Conservation (phyloP, 257 asterid genomes). For the Solanum peruvianum region DNA sequence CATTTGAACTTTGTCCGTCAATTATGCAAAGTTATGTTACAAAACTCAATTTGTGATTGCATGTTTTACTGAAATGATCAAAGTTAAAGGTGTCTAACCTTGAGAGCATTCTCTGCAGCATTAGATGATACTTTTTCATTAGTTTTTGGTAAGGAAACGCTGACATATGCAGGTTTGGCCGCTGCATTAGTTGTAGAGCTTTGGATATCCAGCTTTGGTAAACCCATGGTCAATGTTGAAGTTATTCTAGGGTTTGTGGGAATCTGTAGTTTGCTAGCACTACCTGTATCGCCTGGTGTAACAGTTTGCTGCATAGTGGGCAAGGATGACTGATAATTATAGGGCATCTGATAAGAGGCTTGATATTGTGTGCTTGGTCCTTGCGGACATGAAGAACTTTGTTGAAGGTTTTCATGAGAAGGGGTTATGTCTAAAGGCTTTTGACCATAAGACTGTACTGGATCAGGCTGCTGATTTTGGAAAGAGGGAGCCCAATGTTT, state of each 20-base stretch:
- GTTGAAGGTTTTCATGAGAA: constrained; percentile 36
- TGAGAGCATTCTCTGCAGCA: constrained; percentile 48
- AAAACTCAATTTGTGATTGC: neutral
- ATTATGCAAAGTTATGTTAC: neutral
- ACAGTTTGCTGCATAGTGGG: constrained; percentile 49
- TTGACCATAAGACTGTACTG: constrained; percentile 40
- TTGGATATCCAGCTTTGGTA: constrained; percentile 56
- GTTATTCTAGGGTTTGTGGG: constrained; percentile 97
- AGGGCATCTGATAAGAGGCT: constrained; percentile 46
- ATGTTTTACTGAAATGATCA: neutral
- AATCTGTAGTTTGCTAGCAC: constrained; percentile 69
- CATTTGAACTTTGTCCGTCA: neutral
- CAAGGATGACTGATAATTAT: constrained; percentile 49
- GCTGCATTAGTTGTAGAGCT: constrained; percentile 23
- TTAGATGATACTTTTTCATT: constrained; percentile 35
- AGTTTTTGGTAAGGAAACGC: constrained; percentile 51
- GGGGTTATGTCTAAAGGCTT: constrained; percentile 31
- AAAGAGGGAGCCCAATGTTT: constrained; percentile 43
- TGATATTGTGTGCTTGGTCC: constrained; percentile 36
- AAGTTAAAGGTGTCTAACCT: constrained; percentile 35
- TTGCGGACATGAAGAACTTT: constrained; percentile 34
- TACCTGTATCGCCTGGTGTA: constrained; percentile 41
- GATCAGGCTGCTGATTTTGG: constrained; percentile 39
- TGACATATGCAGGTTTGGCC: constrained; percentile 70
- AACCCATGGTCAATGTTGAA: constrained; percentile 41